Conservation (phyloP, 2,329 filamentous ascomycete genomes). For the Fusarium anthophilum region DNA sequence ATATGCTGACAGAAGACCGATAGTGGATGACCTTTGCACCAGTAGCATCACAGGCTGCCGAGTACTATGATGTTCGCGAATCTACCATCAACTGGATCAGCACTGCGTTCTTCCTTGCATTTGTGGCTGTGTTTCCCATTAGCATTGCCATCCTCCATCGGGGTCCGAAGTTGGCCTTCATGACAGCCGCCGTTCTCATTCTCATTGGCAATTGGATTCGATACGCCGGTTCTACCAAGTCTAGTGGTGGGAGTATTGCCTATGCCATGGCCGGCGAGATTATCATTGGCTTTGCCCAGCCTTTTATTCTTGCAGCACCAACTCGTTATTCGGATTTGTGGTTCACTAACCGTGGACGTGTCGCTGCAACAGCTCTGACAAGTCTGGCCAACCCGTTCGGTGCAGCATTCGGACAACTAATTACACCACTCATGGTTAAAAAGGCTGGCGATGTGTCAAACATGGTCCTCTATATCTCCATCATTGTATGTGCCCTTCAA, state of each 20-base stretch:
- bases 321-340: constrained; percentile 93
- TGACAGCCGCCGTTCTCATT: constrained; percentile 76
- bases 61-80: constrained; percentile 79
- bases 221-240: constrained; percentile 72
- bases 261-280: constrained; percentile 92
- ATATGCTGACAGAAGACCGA: constrained; percentile 10
- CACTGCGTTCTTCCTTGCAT: constrained; percentile 87
- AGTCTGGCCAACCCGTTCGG: constrained; percentile 91
- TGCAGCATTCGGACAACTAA: constrained; percentile 85
- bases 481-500: constrained; percentile 69
- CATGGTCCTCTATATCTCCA: constrained; percentile 85
- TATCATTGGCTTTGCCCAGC: constrained; percentile 87
- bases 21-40: constrained; percentile 92
- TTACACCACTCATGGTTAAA: constrained; percentile 80
- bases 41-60: constrained; percentile 76
- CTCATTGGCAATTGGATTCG: constrained; percentile 92
- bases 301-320: constrained; percentile 89
- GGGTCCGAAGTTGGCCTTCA: constrained; percentile 81
- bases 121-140: constrained; percentile 75
- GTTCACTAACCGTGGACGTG: constrained; percentile 87
- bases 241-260: constrained; percentile 71
- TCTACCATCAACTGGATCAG: constrained; percentile 91
- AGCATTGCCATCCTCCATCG: constrained; percentile 81
- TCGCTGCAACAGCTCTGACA: constrained; percentile 86
- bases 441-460: constrained; percentile 72